Base-by-base conservation (phyloP, 2,329 filamentous ascomycete genomes). In the Aspergillus latus region DNA sequence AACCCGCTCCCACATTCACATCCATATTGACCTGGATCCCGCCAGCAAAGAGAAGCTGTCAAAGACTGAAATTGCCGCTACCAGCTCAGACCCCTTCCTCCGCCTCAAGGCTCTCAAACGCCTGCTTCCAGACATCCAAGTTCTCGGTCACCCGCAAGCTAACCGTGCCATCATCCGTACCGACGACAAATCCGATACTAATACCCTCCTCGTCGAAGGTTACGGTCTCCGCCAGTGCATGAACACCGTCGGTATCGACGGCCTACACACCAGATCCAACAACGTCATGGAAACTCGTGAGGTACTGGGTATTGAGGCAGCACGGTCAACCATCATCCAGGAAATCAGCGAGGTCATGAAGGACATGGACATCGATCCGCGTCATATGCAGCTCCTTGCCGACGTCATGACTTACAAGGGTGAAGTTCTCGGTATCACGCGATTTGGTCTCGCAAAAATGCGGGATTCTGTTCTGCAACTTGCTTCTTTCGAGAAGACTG, bases 381-480 rank as follows among this genome's bases (percentile, higher is more conserved):
- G 94, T 54, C 94, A 99, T 77, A 97, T 99, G 92, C 89, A 97
- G 72, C 83, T 99, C 15, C 84, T 99, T 1, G 93, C 94, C 9
- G 94, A 99, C 68, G 92, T 97, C 52, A 99, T 99, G 94, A 97
- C 94, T 0, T 97, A 93, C 82, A 97, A 97, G 78, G 94, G 94
- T 49, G 93, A 97, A 65, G 90, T 99, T 0, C 83, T 97, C 15
- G 94, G 94, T 50, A 99, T 99, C 71, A 99, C 94, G 2, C 88
- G 94, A 32, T 97, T 97, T 73, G 94, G 94, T 50, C 81, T 99
- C 28, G 89, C 92, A 56, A 99, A 97, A 81, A 97, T 96, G 88
- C 84, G 94, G 50, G 94, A 99, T 73, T 90, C 85, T 13, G 94
- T 97, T 9, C 79, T 99, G 54, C 94, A 99, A 74, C 82, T 99